Base-by-base conservation (phyloP, 768 basidiomycete genomes). In the Boletus eberwhitei region DNA sequence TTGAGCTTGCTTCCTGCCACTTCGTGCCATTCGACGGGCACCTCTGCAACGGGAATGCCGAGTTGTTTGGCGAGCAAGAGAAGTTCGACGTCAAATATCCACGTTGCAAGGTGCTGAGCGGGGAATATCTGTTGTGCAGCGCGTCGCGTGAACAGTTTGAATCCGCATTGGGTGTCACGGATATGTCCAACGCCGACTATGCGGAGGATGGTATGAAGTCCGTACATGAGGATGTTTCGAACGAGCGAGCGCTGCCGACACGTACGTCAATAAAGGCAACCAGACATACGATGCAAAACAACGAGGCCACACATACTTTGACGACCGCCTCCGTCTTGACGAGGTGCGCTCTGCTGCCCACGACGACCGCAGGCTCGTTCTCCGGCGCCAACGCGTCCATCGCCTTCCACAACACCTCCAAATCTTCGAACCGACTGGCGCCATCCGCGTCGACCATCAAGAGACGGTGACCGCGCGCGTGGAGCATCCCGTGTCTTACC, bases 81-180 rank as follows among this genome's bases (percentile, higher is more conserved):
- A 5, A 97, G 81, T 70, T 98, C 95, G 54, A 97, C 94, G 71
- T 98, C 95, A 64, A 98, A 98, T 69, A 96, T 94, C 95, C 95
- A 98, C 1, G 90, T 87, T 6, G 87, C 76, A 29, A 96, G 86
- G 64, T 91, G 94, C 65, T 96, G 87, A 2, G 79, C 77, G 1
- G 92, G 92, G 71, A 96, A 98, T 57, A 98, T 85, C 54, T 81
- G 81, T 48, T 79, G 83, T 9, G 93, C 93, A 0, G 93, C 87
- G 4, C 77, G 64, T 12, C 93, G 90, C 16, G 93, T 86, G 73
- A 96, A 95, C 26, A 98, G 82, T 73, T 98, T 98, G 84, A 98
- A 98, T 32, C 95, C 95, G 66, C 95, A 97, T 68, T 97, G 95
- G 17, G 95, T 98, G 74, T 97, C 94, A 24, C 90, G 84, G 56